Base-by-base conservation (phyloP, 257 asterid species). In the Primulina eburnea region DNA sequence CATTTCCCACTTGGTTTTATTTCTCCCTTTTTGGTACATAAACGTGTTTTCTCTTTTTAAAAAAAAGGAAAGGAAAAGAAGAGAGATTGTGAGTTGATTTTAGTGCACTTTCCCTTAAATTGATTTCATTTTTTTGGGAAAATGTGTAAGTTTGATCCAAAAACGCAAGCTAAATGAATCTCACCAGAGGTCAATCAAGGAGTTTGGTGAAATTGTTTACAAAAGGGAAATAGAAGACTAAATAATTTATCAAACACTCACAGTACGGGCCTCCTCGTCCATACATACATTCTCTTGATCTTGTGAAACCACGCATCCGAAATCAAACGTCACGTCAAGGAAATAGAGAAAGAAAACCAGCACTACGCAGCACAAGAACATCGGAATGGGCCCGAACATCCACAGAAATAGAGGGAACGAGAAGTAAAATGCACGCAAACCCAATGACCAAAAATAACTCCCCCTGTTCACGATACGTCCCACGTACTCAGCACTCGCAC, bases 361-460 rank as follows among this genome's bases (percentile, higher is more conserved):
- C 33, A 84, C 73, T 32, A 94, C 7, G 53, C 89, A 81, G 28
- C 86, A 80, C 60, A 81, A 2, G 29, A 94, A 85, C 97, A 94
- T 91, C 0, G 96, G 97, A 38, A 94, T 80, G 4, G 99, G 96
- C 11, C 99, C 97, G 53, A 94, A 89, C 17, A 91, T 83, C 99
- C 97, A 94, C 71, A 91, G 53, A 73, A 91, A 94, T 0, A 91
- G 76, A 0, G 99, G 99, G 57, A 94, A 84, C 0, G 99, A 91
- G 62, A 91, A 82, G 74, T 94, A 94, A 68, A 89, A 91, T 0
- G 96, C 95, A 3, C 96, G 82, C 16, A 94, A 62, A 1, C 99
- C 99, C n/a, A 94, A 61, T 24, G 99, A 91, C 99, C 99, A 94
- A 43, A 89, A 94, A 73, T 86, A 87, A 76, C 99, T 86, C 30